phyloP scores from a whole-genome alignment of 352 stramenopile species.

The Pythium rhizo-oryzae region DNA sequence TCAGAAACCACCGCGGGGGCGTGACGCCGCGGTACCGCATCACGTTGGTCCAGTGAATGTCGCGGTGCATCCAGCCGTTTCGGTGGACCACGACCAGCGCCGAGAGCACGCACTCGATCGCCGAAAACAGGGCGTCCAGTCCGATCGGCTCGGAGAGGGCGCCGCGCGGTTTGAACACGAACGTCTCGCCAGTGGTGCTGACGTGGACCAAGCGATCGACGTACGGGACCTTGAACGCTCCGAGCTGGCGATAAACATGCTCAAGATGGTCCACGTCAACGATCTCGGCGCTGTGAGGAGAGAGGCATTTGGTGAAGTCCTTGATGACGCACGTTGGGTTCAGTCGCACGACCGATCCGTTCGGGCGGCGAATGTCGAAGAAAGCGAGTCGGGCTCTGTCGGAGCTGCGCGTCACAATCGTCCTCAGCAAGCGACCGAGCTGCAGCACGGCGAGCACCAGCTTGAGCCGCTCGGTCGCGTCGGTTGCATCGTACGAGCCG shows the following conservation, averaged over 20 bases:
- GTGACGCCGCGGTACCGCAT: not conserved
- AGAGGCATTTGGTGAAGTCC: not conserved
- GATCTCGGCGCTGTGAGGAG: not conserved
- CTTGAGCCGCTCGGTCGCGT: not conserved
- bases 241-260: not conserved
- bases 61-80: conserved; percentile 19
- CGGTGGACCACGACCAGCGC: conserved; percentile 14
- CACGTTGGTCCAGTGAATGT: conserved; percentile 9
- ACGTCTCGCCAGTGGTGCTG: not conserved
- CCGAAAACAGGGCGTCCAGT: conserved; percentile 2
- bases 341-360: not conserved
- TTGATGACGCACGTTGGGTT: not conserved
- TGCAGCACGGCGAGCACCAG: conserved; percentile 1
- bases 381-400: not conserved
- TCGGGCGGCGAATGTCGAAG: not conserved
- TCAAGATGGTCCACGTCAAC: not conserved
- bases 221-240: not conserved
- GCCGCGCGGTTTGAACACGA: conserved; percentile 1
- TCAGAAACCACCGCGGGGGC: conserved; percentile 1
- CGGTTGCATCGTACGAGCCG: not conserved
- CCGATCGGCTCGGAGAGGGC: not conserved
- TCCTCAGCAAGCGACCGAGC: not conserved
- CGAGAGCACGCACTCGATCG: conserved; percentile 10
- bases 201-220: not conserved
- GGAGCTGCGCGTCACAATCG: not conserved